phyloP scores from a whole-genome alignment of 805 yeast genomes.

The Gaillardinia entomophila region DNA sequence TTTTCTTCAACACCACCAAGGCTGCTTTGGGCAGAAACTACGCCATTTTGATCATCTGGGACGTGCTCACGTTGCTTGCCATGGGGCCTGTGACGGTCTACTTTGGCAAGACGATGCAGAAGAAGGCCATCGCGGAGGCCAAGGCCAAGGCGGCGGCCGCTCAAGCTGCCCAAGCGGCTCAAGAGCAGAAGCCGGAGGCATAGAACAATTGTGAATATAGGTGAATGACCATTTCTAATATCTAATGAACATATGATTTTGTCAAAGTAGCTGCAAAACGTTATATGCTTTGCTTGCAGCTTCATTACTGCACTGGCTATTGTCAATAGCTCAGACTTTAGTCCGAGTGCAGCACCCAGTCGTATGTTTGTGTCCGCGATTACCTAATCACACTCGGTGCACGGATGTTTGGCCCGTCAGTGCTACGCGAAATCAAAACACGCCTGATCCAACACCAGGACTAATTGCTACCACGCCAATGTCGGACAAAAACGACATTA shows the following conservation, averaged over 20 bases:
- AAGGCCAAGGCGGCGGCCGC: conserved; percentile 6
- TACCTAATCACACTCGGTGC: too few species aligned
- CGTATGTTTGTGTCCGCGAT: too few species aligned
- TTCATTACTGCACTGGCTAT: too few species aligned
- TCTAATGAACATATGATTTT: too few species aligned
- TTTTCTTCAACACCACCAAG: conserved; percentile 51
- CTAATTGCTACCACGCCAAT: conserved; percentile 13
- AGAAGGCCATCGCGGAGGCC: conserved; percentile 22
- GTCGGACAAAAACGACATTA: conserved; percentile 17
- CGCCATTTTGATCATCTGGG: conserved; percentile 60
- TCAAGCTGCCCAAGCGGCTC: neutral
- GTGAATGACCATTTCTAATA: too few species aligned
- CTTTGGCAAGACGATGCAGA: conserved; percentile 31
- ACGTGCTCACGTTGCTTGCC: conserved; percentile 40
- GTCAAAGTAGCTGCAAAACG: too few species aligned
- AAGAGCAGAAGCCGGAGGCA: conserved; percentile 1
- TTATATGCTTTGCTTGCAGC: too few species aligned
- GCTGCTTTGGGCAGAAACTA: conserved; percentile 54
- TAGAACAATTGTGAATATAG: too few species aligned
- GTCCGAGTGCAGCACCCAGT: too few species aligned
- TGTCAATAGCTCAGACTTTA: too few species aligned
- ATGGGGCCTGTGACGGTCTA: conserved; percentile 41
- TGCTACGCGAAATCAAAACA: too few species aligned
- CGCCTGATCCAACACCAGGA: neutral
- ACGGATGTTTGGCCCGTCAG: too few species aligned